phyloP scores from a whole-genome alignment of 2,329 filamentous ascomycete genomes.

The Neonectria coccinea region DNA sequence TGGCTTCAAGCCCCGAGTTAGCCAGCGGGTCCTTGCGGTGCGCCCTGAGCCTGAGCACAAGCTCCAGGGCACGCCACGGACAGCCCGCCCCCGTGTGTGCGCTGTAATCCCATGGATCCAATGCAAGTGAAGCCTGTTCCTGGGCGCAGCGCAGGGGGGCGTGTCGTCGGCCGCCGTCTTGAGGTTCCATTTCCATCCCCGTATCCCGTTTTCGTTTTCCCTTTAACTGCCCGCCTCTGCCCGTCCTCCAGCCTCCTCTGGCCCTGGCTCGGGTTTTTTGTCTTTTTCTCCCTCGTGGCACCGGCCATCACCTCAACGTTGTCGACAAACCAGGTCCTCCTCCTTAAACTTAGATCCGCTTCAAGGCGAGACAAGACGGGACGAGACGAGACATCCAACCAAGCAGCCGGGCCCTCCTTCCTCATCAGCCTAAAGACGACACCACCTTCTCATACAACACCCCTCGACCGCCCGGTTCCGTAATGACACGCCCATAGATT shows the following conservation, averaged over 20 bases:
- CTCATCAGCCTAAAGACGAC: conserved; percentile 7
- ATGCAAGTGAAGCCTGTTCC: background rate
- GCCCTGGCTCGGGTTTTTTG: background rate
- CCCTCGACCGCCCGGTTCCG: conserved; percentile 9
- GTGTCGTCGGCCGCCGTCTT: background rate
- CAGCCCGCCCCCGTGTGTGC: background rate
- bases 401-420: background rate
- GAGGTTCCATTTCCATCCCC: conserved; percentile 10
- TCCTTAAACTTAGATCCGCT: background rate
- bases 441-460: background rate
- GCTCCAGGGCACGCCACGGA: background rate
- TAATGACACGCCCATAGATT: conserved; percentile 24
- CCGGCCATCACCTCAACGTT: conserved; percentile 18
- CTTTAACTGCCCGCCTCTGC: conserved; percentile 22
- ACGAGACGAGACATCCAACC: background rate
- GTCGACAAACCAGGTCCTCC: background rate
- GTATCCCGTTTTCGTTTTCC: conserved; percentile 7
- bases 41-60: background rate
- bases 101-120: background rate
- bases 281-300: conserved; percentile 11
- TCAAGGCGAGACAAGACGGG: background rate
- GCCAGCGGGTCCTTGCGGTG: conserved; percentile 1
- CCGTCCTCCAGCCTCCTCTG: conserved; percentile 17
- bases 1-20: too few species aligned
- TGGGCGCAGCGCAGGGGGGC: background rate